Evolutionary conservation across 495 filamentous ascomycete species (phyloP).

Genomic region (Penicillium manginii): DNA sequence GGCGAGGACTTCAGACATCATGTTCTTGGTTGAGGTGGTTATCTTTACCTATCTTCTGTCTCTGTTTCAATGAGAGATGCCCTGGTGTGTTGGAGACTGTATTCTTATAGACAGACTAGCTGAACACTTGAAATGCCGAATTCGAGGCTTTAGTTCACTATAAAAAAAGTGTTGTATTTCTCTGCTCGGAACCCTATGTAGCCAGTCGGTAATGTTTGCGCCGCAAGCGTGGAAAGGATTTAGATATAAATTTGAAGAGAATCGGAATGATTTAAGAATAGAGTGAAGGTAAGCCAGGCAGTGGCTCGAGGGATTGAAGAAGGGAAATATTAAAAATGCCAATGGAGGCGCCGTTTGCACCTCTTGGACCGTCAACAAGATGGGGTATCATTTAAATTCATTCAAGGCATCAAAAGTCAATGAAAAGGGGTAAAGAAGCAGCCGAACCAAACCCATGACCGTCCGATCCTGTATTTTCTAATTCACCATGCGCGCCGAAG

Average conservation of each 20-base stretch:
- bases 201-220: no score
- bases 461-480: conserved; percentile 12
- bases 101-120: conserved; percentile 4
- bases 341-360: conserved; percentile 1
- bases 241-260: not conserved
- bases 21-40: conserved; percentile 9
- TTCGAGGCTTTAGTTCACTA: not conserved
- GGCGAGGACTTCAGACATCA: conserved; percentile 14
- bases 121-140: not conserved
- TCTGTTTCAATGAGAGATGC: not conserved
- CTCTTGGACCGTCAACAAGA: conserved; percentile 13
- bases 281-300: not conserved
- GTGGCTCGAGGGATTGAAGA: not conserved
- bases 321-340: not conserved
- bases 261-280: not conserved
- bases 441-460: conserved; percentile 4
- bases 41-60: conserved; percentile 10
- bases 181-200: no score
- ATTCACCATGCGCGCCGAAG: conserved; percentile 25
- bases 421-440: conserved; percentile 12
- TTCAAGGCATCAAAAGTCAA: conserved; percentile 23
- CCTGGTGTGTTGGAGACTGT: not conserved
- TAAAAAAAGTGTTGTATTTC: no score
- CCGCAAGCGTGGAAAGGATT: not conserved
- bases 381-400: conserved; percentile 36